Percentiles rank a stretch among this genome's conserved stretches.
Conservation (phyloP, 257 asterid species). For the Scutellaria minor region DNA sequence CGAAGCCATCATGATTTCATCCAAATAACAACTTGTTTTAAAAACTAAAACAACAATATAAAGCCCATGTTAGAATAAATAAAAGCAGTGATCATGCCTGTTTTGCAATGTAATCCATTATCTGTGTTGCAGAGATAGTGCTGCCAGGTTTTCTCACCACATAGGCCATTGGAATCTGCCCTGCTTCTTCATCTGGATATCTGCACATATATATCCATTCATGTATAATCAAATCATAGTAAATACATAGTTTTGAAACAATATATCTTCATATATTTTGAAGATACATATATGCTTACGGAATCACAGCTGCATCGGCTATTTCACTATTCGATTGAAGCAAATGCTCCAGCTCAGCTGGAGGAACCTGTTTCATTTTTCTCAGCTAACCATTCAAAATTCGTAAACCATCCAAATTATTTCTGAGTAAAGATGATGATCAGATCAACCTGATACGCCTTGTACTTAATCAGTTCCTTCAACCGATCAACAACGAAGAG, state of each 20-base stretch:
- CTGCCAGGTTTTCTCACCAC: conserved; percentile 79
- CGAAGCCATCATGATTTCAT: background rate
- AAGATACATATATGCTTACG: conserved; percentile 55
- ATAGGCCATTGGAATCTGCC: conserved; percentile 93
- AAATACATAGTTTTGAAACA: background rate
- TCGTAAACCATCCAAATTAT: background rate
- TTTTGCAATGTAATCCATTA: conserved; percentile 66
- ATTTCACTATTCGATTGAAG: conserved; percentile 79
- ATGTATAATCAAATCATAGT: conserved; percentile 5
- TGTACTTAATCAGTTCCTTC: conserved; percentile 87
- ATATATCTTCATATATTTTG: background rate
- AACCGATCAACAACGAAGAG: conserved; percentile 79
- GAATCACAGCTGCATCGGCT: conserved; percentile 93
- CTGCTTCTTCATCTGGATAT: conserved; percentile 92
- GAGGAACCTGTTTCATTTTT: conserved; percentile 71
- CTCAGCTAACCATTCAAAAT: background rate
- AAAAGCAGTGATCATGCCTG: conserved; percentile 54
- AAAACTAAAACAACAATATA: background rate
- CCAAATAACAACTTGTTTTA: background rate
- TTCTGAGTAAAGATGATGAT: background rate
- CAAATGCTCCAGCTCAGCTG: conserved; percentile 89
- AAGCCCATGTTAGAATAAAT: background rate
- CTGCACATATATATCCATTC: conserved; percentile 39
- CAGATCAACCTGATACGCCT: conserved; percentile 76
- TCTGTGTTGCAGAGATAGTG: conserved; percentile 61